These are phyloP conservation scores for Colletotrichum musicola DNA, from an alignment of 2,329 filamentous ascomycete species.

Conservation along the genomic window DNA sequence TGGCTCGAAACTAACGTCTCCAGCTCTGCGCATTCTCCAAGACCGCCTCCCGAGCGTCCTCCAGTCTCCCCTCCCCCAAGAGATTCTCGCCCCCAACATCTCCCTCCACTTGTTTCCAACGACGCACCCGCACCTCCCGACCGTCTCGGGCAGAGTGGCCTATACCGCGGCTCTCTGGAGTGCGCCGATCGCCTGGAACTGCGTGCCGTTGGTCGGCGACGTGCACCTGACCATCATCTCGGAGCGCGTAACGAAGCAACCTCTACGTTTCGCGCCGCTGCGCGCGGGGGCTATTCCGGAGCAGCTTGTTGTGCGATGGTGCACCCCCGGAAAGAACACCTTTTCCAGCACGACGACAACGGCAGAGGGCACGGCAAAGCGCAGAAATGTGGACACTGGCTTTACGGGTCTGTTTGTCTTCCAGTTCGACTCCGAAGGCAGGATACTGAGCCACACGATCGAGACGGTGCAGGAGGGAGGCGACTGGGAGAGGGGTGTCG, in stretches of 20 bases:
- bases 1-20: constrained; percentile 9
- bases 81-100: constrained; percentile 82
- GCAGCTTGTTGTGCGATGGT: constrained; percentile 93
- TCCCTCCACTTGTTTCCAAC: constrained; percentile 78
- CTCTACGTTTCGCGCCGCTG: constrained; percentile 60
- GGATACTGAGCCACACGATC: constrained; percentile 89
- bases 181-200: constrained; percentile 94
- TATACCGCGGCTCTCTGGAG: constrained; percentile 95
- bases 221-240: constrained; percentile 89
- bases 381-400: constrained; percentile 73
- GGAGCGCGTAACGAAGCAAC: constrained; percentile 83
- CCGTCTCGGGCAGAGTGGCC: constrained; percentile 89
- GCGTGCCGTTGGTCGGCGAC: constrained; percentile 90
- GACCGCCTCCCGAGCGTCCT: constrained; percentile 76
- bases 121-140: constrained; percentile 89
- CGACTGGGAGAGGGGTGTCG: constrained; percentile 84
- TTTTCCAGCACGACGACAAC: constrained; percentile 48
- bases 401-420: constrained; percentile 96
- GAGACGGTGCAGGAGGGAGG: constrained; percentile 90
- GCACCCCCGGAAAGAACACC: constrained; percentile 66
- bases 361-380: constrained; percentile 55
- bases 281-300: constrained; percentile 73
- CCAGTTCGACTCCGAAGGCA: constrained; percentile 89
- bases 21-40: constrained; percentile 75
- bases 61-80: constrained; percentile 76